Evolutionary conservation across 169 alveolate genomes (phyloP), one percentile per base, ranked within the genome.

Genomic region (Eimeria acervulina): DNA sequence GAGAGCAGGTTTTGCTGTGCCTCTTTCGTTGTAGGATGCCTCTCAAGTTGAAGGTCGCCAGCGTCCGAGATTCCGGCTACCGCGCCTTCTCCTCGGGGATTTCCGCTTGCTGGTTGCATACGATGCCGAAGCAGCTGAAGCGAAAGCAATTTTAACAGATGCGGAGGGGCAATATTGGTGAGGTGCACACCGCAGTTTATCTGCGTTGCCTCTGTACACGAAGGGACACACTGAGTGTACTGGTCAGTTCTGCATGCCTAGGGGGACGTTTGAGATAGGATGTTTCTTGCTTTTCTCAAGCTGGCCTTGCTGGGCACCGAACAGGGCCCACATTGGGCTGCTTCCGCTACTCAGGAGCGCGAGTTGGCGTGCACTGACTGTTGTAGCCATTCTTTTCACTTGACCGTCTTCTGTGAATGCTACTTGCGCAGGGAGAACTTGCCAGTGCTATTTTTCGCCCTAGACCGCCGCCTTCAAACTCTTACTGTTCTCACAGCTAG

Each of bases 101-200:
- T 68, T 80, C 21, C 89, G 97, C 38, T 88, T 95, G 81, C 55
- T 95, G 38, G 95, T 55, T 66, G 90, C 96, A 12, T 95, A 90
- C 90, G 95, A 90, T 33, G 72, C 42, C 6, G 95, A 76, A 59
- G 95, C 95, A 42, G 97, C 97, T 12, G n/a, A 55, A 44, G 90
- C 94, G 36, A 95, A 91, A 59, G 97, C 94, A 19, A 76, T 90
- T 21, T 87, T 95, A 33, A 47, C 89, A 33, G 95, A 87, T 15
- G 96, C 94, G n/a, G 97, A 95, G 55, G 95, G 95, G 23, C 92
- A 63, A 26, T 90, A 95, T 87, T 95, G 97, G 97, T 95, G 85
- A 89, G 93, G 59, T 21, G 44, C 78, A 61, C 10, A 28, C 93
- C 42, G 31, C 42, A 42, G 44, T 23, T 44, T 40, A 80, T 26